These are phyloP conservation scores for Boletus tomentosulus DNA, from an alignment of 768 basidiomycete species.

Conservation along the genomic window DNA sequence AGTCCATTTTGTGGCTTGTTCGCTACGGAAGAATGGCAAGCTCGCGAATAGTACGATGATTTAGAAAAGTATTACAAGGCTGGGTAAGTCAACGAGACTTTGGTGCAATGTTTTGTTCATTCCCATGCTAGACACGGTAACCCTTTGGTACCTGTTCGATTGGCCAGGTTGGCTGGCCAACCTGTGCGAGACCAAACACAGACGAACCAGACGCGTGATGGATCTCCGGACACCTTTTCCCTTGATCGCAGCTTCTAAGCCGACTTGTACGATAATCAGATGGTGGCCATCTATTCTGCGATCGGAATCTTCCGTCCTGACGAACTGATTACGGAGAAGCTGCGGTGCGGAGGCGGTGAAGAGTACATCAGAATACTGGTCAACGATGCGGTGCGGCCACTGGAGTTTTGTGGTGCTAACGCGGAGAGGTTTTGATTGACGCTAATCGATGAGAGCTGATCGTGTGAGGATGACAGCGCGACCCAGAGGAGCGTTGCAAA, in stretches of 20 bases:
- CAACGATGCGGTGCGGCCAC: constrained; percentile 65
- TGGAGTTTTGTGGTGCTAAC: constrained; percentile 55
- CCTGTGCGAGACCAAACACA: constrained; percentile 68
- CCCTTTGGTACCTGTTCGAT: constrained; percentile 63
- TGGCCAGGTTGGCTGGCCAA: constrained; percentile 67
- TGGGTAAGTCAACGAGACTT: constrained; percentile 43
- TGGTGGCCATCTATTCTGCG: constrained; percentile 71
- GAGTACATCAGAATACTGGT: constrained; percentile 73
- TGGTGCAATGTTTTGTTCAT: background rate
- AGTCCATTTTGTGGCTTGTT: too few species aligned
- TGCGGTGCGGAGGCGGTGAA: constrained; percentile 40
- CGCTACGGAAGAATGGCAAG: too few species aligned
- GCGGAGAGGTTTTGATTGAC: too few species aligned
- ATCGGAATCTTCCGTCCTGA: constrained; percentile 49
- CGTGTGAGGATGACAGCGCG: too few species aligned
- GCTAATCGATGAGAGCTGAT: too few species aligned
- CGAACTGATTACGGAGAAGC: constrained; percentile 61
- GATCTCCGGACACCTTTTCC: constrained; percentile 65
- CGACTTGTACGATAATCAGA: constrained; percentile 86
- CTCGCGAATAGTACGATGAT: constrained; percentile 69
- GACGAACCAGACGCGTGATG: constrained; percentile 70
- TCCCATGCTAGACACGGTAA: constrained; percentile 55
- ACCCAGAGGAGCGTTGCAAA: too few species aligned
- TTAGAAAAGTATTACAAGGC: constrained; percentile 76
- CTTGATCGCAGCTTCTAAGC: constrained; percentile 60